A percentile compares a stretch with the other conserved stretches of the same genome.
Conservation (phyloP, 805 yeast genomes). For the Kodamaea sagamina region DNA sequence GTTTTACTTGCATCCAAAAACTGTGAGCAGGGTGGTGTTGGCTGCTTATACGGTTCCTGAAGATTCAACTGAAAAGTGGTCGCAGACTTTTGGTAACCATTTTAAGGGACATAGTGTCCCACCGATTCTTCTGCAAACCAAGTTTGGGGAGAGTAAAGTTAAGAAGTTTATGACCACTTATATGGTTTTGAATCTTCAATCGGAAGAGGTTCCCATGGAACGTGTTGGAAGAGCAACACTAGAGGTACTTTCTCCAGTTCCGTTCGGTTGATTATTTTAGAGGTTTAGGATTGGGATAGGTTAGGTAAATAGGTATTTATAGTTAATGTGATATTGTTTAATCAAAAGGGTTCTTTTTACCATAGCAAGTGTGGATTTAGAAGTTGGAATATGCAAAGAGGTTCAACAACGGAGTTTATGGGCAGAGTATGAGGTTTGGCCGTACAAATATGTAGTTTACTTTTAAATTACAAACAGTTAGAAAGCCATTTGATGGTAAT, state of each 20-base stretch:
- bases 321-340: background rate
- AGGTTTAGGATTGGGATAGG: background rate
- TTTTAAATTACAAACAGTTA: too few relatives aligned
- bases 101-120: constrained; percentile 1
- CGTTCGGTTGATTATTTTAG: constrained; percentile 1
- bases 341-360: too few relatives aligned
- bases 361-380: too few relatives aligned
- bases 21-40: constrained; percentile 4
- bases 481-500: too few relatives aligned
- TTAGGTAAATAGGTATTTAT: background rate
- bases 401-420: too few relatives aligned
- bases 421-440: too few relatives aligned
- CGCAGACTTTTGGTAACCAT: constrained; percentile 1
- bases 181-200: constrained; percentile 9
- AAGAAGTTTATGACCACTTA: constrained; percentile 8
- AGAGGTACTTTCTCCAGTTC: constrained; percentile 9
- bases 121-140: constrained; percentile 4
- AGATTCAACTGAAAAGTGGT: constrained; percentile 3
- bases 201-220: background rate
- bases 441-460: too few relatives aligned
- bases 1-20: constrained; percentile 3
- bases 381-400: too few relatives aligned
- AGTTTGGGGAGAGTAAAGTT: constrained; percentile 5
- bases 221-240: constrained; percentile 3
- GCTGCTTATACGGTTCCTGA: constrained; percentile 10